Base-by-base conservation (phyloP, 2,329 filamentous ascomycete genomes). In the Conoideocrella luteorostrata region DNA sequence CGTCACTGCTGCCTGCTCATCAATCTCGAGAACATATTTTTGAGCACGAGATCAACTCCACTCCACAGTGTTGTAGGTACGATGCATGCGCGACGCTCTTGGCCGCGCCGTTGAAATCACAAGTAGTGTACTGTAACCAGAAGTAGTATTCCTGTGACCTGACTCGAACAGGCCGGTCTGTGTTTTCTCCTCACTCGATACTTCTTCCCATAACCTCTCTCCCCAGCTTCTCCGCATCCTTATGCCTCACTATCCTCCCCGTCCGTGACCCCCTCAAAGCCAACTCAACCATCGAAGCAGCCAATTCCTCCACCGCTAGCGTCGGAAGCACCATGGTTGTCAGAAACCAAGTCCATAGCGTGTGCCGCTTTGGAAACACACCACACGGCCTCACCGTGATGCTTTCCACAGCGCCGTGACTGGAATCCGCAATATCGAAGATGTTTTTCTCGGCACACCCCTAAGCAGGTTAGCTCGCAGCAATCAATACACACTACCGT, bases 261-360 rank as follows among this genome's bases (percentile, higher is more conserved):
- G 24, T 12, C 22, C 6, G 6, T 4, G 13, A 12, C 29, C 41
- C 41, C 23, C 22, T 35, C 33, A 36, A 36, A 12, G 33, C 41
- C 33, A 43, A 13, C 24, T 15, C 23, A 23, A 43, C 18, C 41
- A 37, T 43, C 9, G 33, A 11, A 15, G 41, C 33, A 18, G 41
- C 41, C 17, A 43, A 33, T 33, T 43, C 33, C 9, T 29, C 24
- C 9, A 37, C 41, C 33, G 28, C 33, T 10, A 36, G 18, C 17
- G 41, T 43, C 41, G 41, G 41, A 18, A 43, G 33, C 23, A 43
- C 41, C 23, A 43, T 23, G 13, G 29, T 43, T 7, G 41, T 43
- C 33, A 43, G 33, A 13, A 43, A 29, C 41, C 41, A 43, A 12
- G 41, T 23, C 41, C 33, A 23, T 13, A 23, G 33, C 18, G 33